phyloP scores from a whole-genome alignment of 345 rosid genomes.

The Aethionema arabicum region DNA sequence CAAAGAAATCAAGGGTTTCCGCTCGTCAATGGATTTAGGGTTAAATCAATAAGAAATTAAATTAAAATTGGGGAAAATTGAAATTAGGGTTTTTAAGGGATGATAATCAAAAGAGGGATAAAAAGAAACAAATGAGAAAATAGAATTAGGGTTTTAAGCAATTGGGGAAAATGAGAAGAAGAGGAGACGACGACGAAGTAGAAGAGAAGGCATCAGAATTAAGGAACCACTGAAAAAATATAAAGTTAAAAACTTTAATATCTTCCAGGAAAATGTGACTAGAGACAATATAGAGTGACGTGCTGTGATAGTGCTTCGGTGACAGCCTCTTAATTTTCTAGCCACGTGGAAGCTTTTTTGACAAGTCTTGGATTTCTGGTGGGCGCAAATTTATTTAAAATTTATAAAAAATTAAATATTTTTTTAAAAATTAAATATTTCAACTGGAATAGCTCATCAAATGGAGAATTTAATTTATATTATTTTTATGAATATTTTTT shows the following conservation, averaged over 20 bases:
- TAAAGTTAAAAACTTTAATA: not conserved
- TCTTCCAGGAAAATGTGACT: constrained; percentile 26
- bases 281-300: constrained; percentile 1
- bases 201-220: constrained; percentile 7
- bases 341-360: constrained; percentile 13
- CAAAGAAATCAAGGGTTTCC: constrained; percentile 2
- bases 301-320: constrained; percentile 6
- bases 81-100: no score
- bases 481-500: no score
- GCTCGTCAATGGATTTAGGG: not conserved
- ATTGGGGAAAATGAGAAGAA: constrained; percentile 18
- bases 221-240: not conserved
- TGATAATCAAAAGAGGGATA: not conserved
- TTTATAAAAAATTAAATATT: no score
- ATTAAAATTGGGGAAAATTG: not conserved
- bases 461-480: no score
- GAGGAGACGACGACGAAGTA: constrained; percentile 4
- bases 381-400: not conserved
- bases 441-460: no score
- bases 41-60: not conserved
- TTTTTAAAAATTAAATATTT: no score
- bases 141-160: not conserved
- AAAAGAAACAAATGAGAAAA: not conserved
- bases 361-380: constrained; percentile 21
- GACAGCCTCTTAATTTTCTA: constrained; percentile 1